Percentiles rank a stretch among this genome's conserved stretches.
Evolutionary conservation across 2,329 filamentous ascomycete species (phyloP).

Genomic region (Phialophora verrucosa): DNA sequence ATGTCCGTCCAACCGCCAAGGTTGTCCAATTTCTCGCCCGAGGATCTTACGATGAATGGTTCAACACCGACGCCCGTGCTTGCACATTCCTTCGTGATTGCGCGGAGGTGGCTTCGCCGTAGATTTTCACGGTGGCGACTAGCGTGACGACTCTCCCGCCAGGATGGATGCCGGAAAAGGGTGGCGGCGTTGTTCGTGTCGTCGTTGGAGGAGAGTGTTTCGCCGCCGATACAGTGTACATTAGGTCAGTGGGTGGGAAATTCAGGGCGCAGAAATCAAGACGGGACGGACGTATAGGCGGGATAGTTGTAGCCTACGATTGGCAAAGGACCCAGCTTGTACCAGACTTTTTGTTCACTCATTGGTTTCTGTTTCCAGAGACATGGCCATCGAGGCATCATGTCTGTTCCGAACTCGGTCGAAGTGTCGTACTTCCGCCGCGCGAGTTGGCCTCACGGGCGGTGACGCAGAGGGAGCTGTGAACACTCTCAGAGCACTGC

Average conservation of each 20-base stretch:
- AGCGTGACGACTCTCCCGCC: conserved; percentile 41
- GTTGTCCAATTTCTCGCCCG: conserved; percentile 44
- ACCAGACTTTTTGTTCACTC: neutral
- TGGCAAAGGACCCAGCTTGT: neutral
- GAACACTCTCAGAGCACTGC: neutral
- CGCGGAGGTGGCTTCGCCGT: neutral
- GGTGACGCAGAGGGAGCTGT: neutral
- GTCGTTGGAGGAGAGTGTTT: conserved; percentile 43
- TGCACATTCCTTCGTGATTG: conserved; percentile 1
- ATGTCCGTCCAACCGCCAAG: conserved; percentile 46
- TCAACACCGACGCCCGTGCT: conserved; percentile 40
- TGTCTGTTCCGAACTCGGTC: neutral
- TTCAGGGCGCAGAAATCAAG: conserved; percentile 42
- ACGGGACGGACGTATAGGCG: conserved; percentile 40
- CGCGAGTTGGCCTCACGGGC: too few species aligned
- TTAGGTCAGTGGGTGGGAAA: conserved; percentile 49
- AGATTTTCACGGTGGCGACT: conserved; percentile 40
- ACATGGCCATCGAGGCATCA: neutral
- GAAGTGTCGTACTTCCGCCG: neutral
- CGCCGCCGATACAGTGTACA: conserved; percentile 47
- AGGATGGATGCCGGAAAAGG: conserved; percentile 7
- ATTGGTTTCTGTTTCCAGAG: neutral
- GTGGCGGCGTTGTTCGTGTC: conserved; percentile 16
- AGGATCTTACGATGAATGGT: conserved; percentile 48
- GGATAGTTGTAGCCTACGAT: conserved; percentile 37